Conservation (phyloP, 345 rosid species). For the Populus alba region DNA sequence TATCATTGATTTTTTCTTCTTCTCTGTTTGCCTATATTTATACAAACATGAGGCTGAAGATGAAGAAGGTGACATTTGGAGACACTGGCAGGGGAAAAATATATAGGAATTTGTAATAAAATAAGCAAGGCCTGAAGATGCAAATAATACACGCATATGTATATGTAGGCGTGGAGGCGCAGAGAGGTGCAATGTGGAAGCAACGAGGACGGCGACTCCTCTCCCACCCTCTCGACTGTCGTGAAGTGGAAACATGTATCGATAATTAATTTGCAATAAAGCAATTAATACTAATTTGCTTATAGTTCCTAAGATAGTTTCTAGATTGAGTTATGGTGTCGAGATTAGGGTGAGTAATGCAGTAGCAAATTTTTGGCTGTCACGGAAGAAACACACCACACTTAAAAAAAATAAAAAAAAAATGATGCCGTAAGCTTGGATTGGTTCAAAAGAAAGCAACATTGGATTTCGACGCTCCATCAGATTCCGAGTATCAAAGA, state of each 20-base stretch:
- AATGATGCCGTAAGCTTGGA: background rate
- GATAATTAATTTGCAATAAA: no score
- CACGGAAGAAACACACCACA: no score
- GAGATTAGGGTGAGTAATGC: no score
- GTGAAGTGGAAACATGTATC: background rate
- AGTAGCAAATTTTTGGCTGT: no score
- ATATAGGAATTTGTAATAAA: background rate
- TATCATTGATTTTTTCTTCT: background rate
- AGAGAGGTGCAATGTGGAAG: constrained; percentile 27
- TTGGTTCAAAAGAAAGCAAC: background rate
- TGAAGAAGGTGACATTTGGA: constrained; percentile 5
- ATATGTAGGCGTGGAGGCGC: constrained; percentile 19
- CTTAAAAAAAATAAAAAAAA: no score
- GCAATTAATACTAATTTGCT: no score
- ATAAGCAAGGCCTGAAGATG: background rate
- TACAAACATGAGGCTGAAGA: background rate
- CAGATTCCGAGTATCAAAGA: background rate
- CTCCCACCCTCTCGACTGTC: constrained; percentile 18
- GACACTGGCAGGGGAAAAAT: background rate
- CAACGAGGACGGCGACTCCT: constrained; percentile 31
- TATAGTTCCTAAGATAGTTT: no score
- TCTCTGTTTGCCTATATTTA: background rate
- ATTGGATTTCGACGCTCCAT: background rate
- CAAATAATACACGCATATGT: background rate
- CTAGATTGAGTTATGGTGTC: no score